A percentile compares a stretch with the other conserved stretches of the same genome.
Conservation (phyloP, 2,329 filamentous ascomycete species). For the Macroventuria anomochaeta region DNA sequence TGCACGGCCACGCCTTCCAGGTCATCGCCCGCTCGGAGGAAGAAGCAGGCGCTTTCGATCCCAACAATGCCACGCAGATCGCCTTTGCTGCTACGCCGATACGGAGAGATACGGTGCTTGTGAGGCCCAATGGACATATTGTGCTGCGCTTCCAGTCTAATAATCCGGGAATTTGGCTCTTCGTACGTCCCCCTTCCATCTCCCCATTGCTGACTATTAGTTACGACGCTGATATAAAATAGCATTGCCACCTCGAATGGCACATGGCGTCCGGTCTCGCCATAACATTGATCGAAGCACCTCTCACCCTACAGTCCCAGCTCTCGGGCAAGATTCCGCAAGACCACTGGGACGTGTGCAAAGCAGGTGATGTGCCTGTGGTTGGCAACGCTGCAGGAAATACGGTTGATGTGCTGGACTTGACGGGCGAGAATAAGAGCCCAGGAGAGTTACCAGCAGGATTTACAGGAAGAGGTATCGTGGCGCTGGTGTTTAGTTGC, state of each 20-base stretch:
- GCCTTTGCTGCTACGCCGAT: slow-evolving; percentile 47
- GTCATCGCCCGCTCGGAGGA: slow-evolving; percentile 42
- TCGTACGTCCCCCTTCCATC: slow-evolving; percentile 12
- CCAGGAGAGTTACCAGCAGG: slow-evolving; percentile 67
- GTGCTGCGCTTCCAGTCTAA: slow-evolving; percentile 63
- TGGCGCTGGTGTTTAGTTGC: slow-evolving; percentile 76
- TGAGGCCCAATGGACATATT: slow-evolving; percentile 61
- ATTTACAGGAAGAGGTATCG: slow-evolving; percentile 73
- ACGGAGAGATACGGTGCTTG: slow-evolving; percentile 62
- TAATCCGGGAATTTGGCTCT: slow-evolving; percentile 53
- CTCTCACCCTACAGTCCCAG: slow-evolving; percentile 64
- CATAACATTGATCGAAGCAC: slow-evolving; percentile 60
- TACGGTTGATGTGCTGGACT: slow-evolving; percentile 66
- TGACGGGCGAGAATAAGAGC: slow-evolving; percentile 58
- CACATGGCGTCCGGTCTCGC: slow-evolving; percentile 56
- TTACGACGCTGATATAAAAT: background rate
- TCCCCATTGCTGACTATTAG: no score
- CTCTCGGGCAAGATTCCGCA: slow-evolving; percentile 64
- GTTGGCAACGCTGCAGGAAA: slow-evolving; percentile 79
- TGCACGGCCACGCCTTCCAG: slow-evolving; percentile 64
- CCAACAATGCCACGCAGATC: slow-evolving; percentile 41
- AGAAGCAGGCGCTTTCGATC: slow-evolving; percentile 57
- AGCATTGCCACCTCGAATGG: slow-evolving; percentile 48
- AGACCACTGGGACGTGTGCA: slow-evolving; percentile 67
- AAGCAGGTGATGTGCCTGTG: slow-evolving; percentile 57